Percentiles rank a stretch among this genome's conserved stretches.
Conservation (phyloP, 78 protist genomes). For the Guillardia theta region DNA sequence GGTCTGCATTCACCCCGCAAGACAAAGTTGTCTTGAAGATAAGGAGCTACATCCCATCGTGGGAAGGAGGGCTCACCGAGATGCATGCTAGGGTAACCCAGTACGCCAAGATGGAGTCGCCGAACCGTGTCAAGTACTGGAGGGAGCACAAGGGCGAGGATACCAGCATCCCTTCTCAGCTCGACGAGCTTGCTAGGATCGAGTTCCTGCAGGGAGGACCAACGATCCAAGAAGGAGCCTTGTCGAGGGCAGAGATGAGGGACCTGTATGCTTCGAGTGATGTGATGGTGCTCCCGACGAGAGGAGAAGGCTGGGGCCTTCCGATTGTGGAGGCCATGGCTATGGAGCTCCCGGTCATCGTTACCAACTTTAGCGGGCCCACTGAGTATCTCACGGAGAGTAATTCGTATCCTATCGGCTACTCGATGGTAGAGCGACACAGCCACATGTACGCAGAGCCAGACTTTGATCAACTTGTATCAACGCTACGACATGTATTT, state of each 20-base stretch:
- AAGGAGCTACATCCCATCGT: neutral
- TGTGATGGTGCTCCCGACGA: slow-evolving; percentile 4
- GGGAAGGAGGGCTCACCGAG: neutral
- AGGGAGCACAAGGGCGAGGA: too few species aligned
- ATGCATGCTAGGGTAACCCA: too few species aligned
- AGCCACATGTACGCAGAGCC: too few species aligned
- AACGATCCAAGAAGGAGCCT: neutral
- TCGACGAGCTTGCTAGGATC: neutral
- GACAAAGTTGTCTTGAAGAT: neutral
- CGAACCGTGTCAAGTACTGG: too few species aligned
- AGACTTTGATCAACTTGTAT: too few species aligned
- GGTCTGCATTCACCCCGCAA: neutral
- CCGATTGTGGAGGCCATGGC: slow-evolving; percentile 50
- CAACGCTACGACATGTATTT: too few species aligned
- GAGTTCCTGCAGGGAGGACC: neutral
- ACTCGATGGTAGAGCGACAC: too few species aligned
- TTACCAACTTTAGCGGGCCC: slow-evolving; percentile 68
- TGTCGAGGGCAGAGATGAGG: neutral
- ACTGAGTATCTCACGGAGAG: neutral
- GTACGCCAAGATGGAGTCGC: too few species aligned
- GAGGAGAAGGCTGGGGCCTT: slow-evolving; percentile 66
- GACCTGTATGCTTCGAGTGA: neutral
- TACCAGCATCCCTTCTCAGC: neutral
- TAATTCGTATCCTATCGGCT: slow-evolving; percentile 37
- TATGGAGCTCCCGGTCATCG: slow-evolving; percentile 67